Evolutionary conservation across 2,329 filamentous ascomycete genomes (phyloP).

Genomic region (Paraphaeosphaeria minitans): DNA sequence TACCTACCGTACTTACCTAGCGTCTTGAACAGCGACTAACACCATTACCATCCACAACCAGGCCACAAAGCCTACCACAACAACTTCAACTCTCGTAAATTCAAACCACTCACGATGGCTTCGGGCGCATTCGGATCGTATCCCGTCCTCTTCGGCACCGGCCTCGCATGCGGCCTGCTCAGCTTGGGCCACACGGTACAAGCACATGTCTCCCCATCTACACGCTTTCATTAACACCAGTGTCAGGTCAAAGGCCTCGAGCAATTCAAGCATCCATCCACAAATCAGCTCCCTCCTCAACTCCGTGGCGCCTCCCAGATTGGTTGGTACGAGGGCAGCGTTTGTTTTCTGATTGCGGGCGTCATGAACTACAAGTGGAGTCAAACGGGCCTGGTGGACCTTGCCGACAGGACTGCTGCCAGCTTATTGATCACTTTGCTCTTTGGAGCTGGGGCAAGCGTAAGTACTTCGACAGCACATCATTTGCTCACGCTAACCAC

Average conservation of each 20-base stretch:
- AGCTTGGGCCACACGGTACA: slow-evolving; percentile 42
- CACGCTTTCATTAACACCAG: neutral
- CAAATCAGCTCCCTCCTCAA: slow-evolving; percentile 32
- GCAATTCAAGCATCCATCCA: slow-evolving; percentile 40
- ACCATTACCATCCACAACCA: neutral
- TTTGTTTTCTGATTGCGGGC: slow-evolving; percentile 43
- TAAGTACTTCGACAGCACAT: neutral
- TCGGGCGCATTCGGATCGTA: slow-evolving; percentile 11
- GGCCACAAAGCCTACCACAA: neutral
- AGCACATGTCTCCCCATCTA: neutral
- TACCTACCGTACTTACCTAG: too few species aligned
- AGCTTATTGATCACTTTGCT: slow-evolving; percentile 32
- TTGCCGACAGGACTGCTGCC: slow-evolving; percentile 40
- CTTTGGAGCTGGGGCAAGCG: slow-evolving; percentile 30
- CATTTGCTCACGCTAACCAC: neutral
- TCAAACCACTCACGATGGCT: neutral
- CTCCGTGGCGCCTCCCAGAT: slow-evolving; percentile 39
- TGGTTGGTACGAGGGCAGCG: slow-evolving; percentile 46
- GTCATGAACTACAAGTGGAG: slow-evolving; percentile 45
- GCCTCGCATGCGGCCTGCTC: slow-evolving; percentile 36
- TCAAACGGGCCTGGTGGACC: slow-evolving; percentile 37
- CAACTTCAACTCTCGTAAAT: neutral
- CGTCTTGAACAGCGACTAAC: neutral
- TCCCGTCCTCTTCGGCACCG: slow-evolving; percentile 36
- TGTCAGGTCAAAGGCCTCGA: slow-evolving; percentile 40